phyloP scores from a whole-genome alignment of 495 filamentous ascomycete genomes.

The Podospora pseudoanserina region DNA sequence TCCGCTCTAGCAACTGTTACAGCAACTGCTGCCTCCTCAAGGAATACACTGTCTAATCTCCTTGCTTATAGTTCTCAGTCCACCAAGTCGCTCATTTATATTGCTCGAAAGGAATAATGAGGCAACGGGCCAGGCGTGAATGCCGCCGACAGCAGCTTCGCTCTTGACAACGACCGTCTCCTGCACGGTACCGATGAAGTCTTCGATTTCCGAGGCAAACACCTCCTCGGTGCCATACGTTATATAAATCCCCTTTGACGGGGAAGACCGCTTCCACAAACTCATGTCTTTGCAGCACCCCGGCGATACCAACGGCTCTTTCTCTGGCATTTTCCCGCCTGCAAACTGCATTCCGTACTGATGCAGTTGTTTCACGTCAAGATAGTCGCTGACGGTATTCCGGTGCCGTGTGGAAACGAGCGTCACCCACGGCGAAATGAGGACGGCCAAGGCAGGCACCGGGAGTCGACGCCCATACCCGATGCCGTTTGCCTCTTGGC shows the following conservation, averaged over 20 bases:
- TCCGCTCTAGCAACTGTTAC: constrained; percentile 7
- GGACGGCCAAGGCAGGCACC: constrained; percentile 49
- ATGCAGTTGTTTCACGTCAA: constrained; percentile 52
- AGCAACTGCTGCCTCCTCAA: constrained; percentile 9
- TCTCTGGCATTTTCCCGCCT: constrained; percentile 40
- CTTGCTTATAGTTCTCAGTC: constrained; percentile 53
- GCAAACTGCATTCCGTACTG: constrained; percentile 64
- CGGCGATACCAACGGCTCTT: constrained; percentile 62
- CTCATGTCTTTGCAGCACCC: constrained; percentile 59
- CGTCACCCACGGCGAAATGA: constrained; percentile 60
- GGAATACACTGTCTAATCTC: constrained; percentile 42
- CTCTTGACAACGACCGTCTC: constrained; percentile 42
- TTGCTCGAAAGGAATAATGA: constrained; percentile 61
- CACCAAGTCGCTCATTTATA: constrained; percentile 52
- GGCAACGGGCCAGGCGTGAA: constrained; percentile 79
- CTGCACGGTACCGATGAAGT: constrained; percentile 47
- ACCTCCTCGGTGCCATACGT: constrained; percentile 70
- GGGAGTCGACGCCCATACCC: constrained; percentile 20
- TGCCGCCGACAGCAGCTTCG: constrained; percentile 54
- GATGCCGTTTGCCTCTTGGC: constrained; percentile 18
- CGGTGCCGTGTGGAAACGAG: constrained; percentile 53
- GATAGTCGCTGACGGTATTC: constrained; percentile 60
- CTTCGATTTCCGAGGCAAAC: constrained; percentile 59
- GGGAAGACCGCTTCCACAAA: constrained; percentile 61
- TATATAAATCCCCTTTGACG: constrained; percentile 57